These are phyloP conservation scores for Euclidium syriacum DNA, from an alignment of 345 rosid species.

Conservation along the genomic window DNA sequence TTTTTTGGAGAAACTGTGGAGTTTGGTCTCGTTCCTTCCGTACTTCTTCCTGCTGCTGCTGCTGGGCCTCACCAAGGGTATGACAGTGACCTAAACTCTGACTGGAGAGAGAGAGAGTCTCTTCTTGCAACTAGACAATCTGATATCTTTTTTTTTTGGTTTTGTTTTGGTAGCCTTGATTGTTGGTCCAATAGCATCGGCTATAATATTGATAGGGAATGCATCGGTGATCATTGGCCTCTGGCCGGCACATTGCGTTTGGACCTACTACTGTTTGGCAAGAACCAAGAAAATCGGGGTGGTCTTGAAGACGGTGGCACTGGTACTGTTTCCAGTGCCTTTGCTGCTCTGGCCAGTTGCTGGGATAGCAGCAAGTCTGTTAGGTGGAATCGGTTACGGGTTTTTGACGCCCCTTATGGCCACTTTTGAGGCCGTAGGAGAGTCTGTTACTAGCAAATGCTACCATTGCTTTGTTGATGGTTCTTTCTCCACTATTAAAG, in stretches of 20 bases:
- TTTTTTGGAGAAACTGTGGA: constrained; percentile 60
- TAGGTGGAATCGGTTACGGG: constrained; percentile 76
- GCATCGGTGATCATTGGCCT: constrained; percentile 63
- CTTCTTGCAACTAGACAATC: too few relatives aligned
- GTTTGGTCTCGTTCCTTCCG: constrained; percentile 61
- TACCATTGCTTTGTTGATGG: constrained; percentile 79
- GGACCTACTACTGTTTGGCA: constrained; percentile 70
- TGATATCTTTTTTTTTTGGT: background rate
- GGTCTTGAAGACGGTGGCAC: constrained; percentile 53
- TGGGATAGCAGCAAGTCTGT: constrained; percentile 60
- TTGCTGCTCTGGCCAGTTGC: constrained; percentile 62
- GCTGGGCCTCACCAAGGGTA: constrained; percentile 44
- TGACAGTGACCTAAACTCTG: background rate
- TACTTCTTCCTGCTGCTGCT: constrained; percentile 56
- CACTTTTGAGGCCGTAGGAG: constrained; percentile 75
- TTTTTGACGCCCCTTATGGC: constrained; percentile 64
- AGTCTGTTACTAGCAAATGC: constrained; percentile 54
- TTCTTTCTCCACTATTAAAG: constrained; percentile 48
- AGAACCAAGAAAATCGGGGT: constrained; percentile 74
- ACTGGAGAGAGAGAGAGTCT: too few relatives aligned
- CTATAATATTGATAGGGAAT: constrained; percentile 47
- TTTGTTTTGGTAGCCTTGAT: constrained; percentile 38
- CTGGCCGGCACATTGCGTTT: constrained; percentile 74
- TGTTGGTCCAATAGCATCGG: constrained; percentile 49
- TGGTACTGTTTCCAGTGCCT: constrained; percentile 58